Percentiles rank a stretch among this genome's conserved stretches.
These are phyloP conservation scores for Ceratobasidium sp. DNA, from an alignment of 1,284 basidiomycete species.

Conservation along the genomic window DNA sequence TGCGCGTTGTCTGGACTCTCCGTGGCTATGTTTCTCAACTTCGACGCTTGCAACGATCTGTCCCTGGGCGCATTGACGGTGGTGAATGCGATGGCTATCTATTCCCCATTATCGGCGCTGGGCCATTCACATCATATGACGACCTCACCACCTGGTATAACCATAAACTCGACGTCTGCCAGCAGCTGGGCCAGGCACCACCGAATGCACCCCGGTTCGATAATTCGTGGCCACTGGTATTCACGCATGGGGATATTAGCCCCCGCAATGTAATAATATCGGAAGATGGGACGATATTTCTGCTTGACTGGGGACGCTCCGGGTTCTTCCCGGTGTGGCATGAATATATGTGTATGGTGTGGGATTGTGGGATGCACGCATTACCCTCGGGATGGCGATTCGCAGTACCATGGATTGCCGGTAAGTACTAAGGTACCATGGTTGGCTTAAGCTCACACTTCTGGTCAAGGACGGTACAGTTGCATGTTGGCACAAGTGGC, in stretches of 20 bases:
- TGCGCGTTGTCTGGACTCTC: conserved; percentile 1
- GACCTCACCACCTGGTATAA: not conserved
- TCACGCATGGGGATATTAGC: conserved; percentile 4
- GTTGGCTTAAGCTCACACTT: no score
- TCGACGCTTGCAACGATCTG: not conserved
- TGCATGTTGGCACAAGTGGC: no score
- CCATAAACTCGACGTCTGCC: not conserved
- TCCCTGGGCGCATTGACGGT: not conserved
- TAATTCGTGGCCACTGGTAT: conserved; percentile 3
- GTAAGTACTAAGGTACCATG: no score
- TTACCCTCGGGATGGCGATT: no score
- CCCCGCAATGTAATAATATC: not conserved
- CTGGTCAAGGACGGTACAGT: no score
- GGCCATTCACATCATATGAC: conserved; percentile 1
- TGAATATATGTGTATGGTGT: not conserved
- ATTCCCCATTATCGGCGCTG: not conserved
- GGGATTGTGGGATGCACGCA: not conserved
- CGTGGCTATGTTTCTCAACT: conserved; percentile 11
- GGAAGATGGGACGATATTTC: not conserved
- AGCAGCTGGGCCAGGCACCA: not conserved
- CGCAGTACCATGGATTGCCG: no score
- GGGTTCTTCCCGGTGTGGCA: not conserved
- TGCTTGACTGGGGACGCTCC: not conserved
- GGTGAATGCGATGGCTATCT: not conserved
- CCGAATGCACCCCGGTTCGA: not conserved